A percentile compares a stretch with the other conserved stretches of the same genome.
Evolutionary conservation across 306 rosid genomes (phyloP).

Genomic region (Prunus padus): DNA sequence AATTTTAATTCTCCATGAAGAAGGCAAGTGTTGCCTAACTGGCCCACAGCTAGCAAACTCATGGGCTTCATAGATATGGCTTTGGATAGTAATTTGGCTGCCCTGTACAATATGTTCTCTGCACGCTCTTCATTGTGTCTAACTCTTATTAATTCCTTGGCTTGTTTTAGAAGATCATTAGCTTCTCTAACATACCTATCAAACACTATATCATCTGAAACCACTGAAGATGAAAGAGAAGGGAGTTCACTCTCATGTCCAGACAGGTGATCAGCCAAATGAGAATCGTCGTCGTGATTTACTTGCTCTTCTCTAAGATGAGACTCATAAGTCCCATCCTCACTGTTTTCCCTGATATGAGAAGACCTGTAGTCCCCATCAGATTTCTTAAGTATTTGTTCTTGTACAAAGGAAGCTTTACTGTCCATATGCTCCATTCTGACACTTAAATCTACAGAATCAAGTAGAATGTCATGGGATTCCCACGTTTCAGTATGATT

Average conservation of each 20-base stretch:
- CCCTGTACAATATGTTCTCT: constrained; percentile 64
- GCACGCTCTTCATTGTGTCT: constrained; percentile 55
- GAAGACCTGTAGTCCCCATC: constrained; percentile 44
- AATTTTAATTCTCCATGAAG: constrained; percentile 94
- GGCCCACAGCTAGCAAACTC: constrained; percentile 95
- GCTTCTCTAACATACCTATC: constrained; percentile 78
- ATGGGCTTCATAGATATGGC: constrained; percentile 81
- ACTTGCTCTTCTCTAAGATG: constrained; percentile 29
- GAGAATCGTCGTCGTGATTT: constrained; percentile 22
- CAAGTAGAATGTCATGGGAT: constrained; percentile 44
- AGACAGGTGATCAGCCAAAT: constrained; percentile 34
- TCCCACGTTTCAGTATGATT: constrained; percentile 48
- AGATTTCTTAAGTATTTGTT: constrained; percentile 43
- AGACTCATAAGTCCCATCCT: constrained; percentile 32
- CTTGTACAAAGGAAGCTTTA: constrained; percentile 55
- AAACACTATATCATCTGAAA: constrained; percentile 69
- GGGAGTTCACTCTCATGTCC: constrained; percentile 41
- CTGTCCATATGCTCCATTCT: constrained; percentile 51
- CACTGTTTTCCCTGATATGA: constrained; percentile 25
- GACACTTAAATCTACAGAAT: constrained; percentile 50
- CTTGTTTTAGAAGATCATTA: constrained; percentile 62
- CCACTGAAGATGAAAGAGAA: constrained; percentile 47
- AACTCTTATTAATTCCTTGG: constrained; percentile 62
- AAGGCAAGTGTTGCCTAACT: constrained; percentile 83
- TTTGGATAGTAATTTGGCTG: constrained; percentile 71